These are phyloP conservation scores for Penicillium psychrosexuale DNA, from an alignment of 2,329 filamentous ascomycete genomes.

Conservation along the genomic window DNA sequence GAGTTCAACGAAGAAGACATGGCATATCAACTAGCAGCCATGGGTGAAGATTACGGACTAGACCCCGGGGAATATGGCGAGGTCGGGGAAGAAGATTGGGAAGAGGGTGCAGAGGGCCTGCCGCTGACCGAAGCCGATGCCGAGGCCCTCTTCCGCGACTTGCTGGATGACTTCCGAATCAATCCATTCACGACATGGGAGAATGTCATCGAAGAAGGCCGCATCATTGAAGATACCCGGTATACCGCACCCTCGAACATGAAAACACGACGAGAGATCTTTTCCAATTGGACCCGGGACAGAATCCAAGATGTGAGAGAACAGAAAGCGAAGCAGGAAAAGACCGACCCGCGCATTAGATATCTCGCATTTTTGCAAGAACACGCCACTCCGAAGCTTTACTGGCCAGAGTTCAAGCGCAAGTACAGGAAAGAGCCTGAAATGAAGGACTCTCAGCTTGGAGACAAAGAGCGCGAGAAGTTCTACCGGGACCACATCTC, in stretches of 20 bases:
- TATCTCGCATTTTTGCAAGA: slow-evolving; percentile 79
- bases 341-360: slow-evolving; percentile 75
- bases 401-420: slow-evolving; percentile 94
- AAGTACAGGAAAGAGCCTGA: slow-evolving; percentile 79
- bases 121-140: slow-evolving; percentile 73
- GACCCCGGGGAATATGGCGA: slow-evolving; percentile 75
- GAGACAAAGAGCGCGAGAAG: slow-evolving; percentile 50
- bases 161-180: slow-evolving; percentile 77
- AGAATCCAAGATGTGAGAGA: slow-evolving; percentile 71
- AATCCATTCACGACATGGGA: slow-evolving; percentile 93
- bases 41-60: slow-evolving; percentile 80
- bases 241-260: slow-evolving; percentile 83
- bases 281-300: slow-evolving; percentile 77
- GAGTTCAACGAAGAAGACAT: slow-evolving; percentile 96
- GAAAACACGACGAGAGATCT: slow-evolving; percentile 75
- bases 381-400: slow-evolving; percentile 83
- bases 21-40: slow-evolving; percentile 82
- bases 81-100: slow-evolving; percentile 54
- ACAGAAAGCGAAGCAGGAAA: slow-evolving; percentile 70
- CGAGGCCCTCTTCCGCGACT: slow-evolving; percentile 73
- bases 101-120: slow-evolving; percentile 69
- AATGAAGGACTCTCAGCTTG: slow-evolving; percentile 56
- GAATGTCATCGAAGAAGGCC: slow-evolving; percentile 76
- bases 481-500: slow-evolving; percentile 48
- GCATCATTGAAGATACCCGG: slow-evolving; percentile 77